Conservation (phyloP, 208 protist genomes). For the Polymyxa betae region DNA sequence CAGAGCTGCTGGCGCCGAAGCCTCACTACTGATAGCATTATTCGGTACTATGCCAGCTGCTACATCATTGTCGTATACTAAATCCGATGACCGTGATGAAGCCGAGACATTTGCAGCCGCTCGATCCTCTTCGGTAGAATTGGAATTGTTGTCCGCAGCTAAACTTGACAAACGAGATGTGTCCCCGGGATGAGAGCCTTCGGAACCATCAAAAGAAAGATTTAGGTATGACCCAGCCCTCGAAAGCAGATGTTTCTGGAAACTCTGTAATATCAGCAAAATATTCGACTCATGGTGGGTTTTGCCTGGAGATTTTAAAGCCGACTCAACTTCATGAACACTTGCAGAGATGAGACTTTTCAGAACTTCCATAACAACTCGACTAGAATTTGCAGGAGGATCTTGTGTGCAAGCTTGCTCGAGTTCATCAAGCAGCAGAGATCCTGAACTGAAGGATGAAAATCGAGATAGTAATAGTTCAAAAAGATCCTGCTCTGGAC, state of each 20-base stretch:
- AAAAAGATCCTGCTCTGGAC: conserved; percentile 44
- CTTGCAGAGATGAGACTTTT: not conserved
- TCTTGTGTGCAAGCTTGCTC: conserved; percentile 21
- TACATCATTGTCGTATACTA: too few relatives aligned
- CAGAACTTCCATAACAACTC: conserved; percentile 17
- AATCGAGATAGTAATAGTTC: conserved; percentile 50
- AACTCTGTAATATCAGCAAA: conserved; percentile 1
- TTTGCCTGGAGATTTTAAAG: not conserved
- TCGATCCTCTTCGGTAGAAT: too few relatives aligned
- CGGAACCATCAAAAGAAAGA: too few relatives aligned
- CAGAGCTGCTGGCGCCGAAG: too few relatives aligned
- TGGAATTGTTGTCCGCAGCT: too few relatives aligned
- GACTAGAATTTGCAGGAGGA: not conserved
- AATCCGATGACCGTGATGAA: too few relatives aligned
- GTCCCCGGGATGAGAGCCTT: too few relatives aligned
- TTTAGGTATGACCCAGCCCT: not conserved
- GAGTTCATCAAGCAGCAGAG: conserved; percentile 50
- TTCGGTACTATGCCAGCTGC: too few relatives aligned
- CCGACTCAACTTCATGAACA: conserved; percentile 18
- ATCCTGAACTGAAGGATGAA: conserved; percentile 18
- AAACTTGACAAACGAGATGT: too few relatives aligned
- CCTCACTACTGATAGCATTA: too few relatives aligned
- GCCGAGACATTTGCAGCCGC: too few relatives aligned
- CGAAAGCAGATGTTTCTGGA: conserved; percentile 51
- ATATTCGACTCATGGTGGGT: conserved; percentile 6